Evolutionary conservation across 139 green algal genomes (phyloP).

Genomic region (Micromonas pusilla): DNA sequence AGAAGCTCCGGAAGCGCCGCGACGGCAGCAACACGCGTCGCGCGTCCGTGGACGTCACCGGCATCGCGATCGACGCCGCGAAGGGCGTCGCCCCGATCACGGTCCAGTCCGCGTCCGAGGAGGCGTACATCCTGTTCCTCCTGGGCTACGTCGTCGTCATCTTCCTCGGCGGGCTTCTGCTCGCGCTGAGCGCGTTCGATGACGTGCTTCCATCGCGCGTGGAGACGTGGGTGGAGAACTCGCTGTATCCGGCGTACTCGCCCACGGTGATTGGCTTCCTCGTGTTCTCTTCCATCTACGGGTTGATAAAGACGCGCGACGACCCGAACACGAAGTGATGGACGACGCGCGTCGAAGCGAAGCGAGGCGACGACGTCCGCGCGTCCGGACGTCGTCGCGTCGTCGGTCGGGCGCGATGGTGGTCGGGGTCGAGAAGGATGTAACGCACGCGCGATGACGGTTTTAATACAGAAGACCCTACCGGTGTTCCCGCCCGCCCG

Average conservation of each 20-base stretch:
- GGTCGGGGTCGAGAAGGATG: neutral
- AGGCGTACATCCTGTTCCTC: slow-evolving; percentile 16
- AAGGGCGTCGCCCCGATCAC: neutral
- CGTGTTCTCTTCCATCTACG: slow-evolving; percentile 18
- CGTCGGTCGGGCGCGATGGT: neutral
- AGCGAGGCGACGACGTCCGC: neutral
- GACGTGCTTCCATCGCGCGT: neutral
- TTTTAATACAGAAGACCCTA: too few species aligned
- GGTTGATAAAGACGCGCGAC: slow-evolving; percentile 16
- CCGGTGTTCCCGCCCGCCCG: neutral
- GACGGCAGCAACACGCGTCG: neutral
- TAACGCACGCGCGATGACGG: neutral
- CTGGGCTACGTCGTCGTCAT: slow-evolving; percentile 11
- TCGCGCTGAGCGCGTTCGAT: slow-evolving; percentile 4
- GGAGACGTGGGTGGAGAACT: neutral
- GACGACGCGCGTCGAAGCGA: too few species aligned
- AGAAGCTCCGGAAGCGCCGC: neutral
- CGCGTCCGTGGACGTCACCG: neutral
- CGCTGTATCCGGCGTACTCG: slow-evolving; percentile 13
- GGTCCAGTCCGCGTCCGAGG: neutral
- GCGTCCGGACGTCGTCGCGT: neutral
- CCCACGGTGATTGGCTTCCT: slow-evolving; percentile 6
- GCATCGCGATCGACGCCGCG: neutral
- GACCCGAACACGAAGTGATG: neutral
- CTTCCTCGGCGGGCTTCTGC: neutral